Base-by-base conservation (phyloP, 345 rosid species). In the Alliaria petiolata region DNA sequence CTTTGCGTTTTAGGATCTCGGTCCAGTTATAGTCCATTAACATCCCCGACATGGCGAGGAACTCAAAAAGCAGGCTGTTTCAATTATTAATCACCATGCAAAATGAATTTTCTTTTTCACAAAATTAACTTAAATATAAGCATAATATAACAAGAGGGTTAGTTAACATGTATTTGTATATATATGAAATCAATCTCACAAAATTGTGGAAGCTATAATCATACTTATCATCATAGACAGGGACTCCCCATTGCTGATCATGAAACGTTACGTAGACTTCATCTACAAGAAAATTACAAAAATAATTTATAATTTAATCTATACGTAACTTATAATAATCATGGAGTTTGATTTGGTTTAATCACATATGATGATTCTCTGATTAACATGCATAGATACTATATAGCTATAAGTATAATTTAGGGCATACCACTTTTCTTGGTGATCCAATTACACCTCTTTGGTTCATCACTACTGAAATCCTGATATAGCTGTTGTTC, bases 1-100 rank as follows among this genome's bases (percentile, higher is more conserved):
- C 84, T 69, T 79, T 88, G 62, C 97, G 84, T 79, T 88, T 95
- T 59, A 88, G 22, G 65, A 95, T 95, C 73, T 95, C 99, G 5
- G 96, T 95, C 99, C 99, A 95, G 14, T 95, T 95, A 80, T 83
- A 86, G 81, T 93, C 98, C 97, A 95, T 91, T 84, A 95, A 56
- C 97, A 95, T 91, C 31, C 96, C 96, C 52, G 85, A 84, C 85
- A 95, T 69, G 1, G 97, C 87, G 38, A 95, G 95, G 71, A 85
- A 82, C 87, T 91, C 99, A 57, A 95, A 95, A 76, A 95, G 80
- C 77, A 88, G 81, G 63, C 97, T 95, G 93, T 60, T 68, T 28
- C 1, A 22, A 53, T 67, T 35, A 31, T 39, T 7, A 10, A 52
- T 44, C 47, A 61, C 20, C 72, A 43, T 44, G 39, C 35, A 17